phyloP scores from a whole-genome alignment of 1,284 basidiomycete genomes.

The Athelia sp. region DNA sequence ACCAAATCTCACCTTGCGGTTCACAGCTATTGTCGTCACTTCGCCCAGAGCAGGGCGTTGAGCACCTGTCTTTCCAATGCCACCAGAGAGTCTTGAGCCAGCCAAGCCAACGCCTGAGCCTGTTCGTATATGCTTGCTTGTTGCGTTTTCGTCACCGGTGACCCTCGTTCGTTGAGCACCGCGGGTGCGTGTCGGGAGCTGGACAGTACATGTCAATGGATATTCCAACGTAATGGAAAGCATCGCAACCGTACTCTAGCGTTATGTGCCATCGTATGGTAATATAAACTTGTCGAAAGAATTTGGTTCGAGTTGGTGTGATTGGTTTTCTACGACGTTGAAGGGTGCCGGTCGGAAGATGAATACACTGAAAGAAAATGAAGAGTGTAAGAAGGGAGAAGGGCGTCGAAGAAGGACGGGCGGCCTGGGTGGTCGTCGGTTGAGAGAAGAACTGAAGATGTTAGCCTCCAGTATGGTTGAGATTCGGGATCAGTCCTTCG shows the following conservation, averaged over 20 bases:
- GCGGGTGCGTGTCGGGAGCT: slow-evolving; percentile 34
- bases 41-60: slow-evolving; percentile 65
- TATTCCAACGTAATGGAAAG: slow-evolving; percentile 16
- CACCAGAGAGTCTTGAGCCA: slow-evolving; percentile 45
- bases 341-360: slow-evolving; percentile 6
- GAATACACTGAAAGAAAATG: background rate
- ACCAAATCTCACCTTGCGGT: slow-evolving; percentile 56
- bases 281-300: slow-evolving; percentile 12
- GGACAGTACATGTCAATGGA: background rate
- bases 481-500: background rate
- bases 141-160: slow-evolving; percentile 67
- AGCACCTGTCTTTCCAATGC: slow-evolving; percentile 37
- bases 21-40: slow-evolving; percentile 66
- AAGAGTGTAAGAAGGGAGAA: background rate
- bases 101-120: slow-evolving; percentile 39
- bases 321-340: slow-evolving; percentile 4
- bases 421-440: background rate
- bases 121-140: slow-evolving; percentile 58
- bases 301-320: no score
- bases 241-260: slow-evolving; percentile 40
- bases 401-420: background rate
- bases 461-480: slow-evolving; percentile 1
- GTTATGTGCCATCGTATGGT: slow-evolving; percentile 48
- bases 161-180: slow-evolving; percentile 54
- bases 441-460: background rate